Base-by-base conservation (phyloP, 108 stramenopile genomes). In the Fragilaria radians region DNA sequence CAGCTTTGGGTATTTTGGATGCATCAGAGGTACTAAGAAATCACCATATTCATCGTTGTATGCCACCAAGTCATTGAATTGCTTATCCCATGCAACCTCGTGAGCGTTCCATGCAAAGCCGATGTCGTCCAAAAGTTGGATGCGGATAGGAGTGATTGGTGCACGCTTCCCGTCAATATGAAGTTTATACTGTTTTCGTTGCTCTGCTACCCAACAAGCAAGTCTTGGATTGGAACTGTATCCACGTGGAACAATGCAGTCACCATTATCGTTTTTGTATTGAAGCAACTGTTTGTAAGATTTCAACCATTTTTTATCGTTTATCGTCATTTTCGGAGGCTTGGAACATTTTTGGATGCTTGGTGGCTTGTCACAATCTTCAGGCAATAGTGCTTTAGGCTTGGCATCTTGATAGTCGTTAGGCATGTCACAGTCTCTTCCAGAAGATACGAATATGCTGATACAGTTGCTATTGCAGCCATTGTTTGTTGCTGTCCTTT, bases 141-240 rank as follows among this genome's bases (percentile, higher is more conserved):
- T 24, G 14, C 82, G 66, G 22, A 80, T 73, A 19, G 54, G 47
- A 0, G 76, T 75, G 62, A 84, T 72, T 23, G 70, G 68, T 23
- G 70, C 67, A 7, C 48, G 52, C 30, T 68, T 68, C 3, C 70
- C 62, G 11, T 68, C 73, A 1, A 34, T 28, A 33, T 47, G 49
- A 9, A 77, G 56, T 33, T 71, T 70, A 62, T 67, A 72, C 56
- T 81, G 80, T 14, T 65, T 50, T 7, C 76, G 76, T 46, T 77
- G 76, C 2, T 72, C 67, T 45, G 70, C 65, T 24, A 74, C 68
- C 80, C 80, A 81, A 2, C 42, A 61, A 2, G 74, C 58, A 18
- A 76, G 60, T 21, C 46, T 54, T 2, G 62, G 68, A 47, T 70
- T 70, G 1, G 31, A 19, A 25, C 28, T 29, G 33, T 57, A 75